Evolutionary conservation across 352 stramenopile species (phyloP).

Genomic region (Pythium oligandrum): DNA sequence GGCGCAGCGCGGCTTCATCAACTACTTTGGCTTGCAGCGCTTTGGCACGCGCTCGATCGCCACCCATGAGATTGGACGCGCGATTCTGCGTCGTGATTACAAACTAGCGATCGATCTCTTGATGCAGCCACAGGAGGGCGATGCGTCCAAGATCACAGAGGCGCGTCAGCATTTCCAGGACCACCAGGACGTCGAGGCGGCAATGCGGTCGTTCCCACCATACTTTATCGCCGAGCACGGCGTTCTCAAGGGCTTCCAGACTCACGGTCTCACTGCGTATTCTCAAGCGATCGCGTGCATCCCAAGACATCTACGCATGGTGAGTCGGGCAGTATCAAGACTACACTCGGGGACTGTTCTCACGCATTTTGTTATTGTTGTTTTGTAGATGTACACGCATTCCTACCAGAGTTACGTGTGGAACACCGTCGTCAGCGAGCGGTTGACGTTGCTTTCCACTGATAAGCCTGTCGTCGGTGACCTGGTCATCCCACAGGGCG

Average conservation of each 20-base stretch:
- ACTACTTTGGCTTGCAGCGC: slow-evolving; percentile 98
- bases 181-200: slow-evolving; percentile 43
- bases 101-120: slow-evolving; percentile 89
- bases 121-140: slow-evolving; percentile 74
- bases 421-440: slow-evolving; percentile 91
- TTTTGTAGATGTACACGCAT: slow-evolving; percentile 80
- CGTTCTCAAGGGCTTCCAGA: slow-evolving; percentile 57
- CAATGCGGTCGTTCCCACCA: slow-evolving; percentile 58
- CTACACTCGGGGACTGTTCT: not conserved
- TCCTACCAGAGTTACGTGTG: slow-evolving; percentile 96
- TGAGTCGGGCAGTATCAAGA: slow-evolving; percentile 10
- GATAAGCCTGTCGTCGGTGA: slow-evolving; percentile 85
- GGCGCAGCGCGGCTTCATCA: slow-evolving; percentile 91
- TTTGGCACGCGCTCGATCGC: slow-evolving; percentile 91
- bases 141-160: slow-evolving; percentile 70
- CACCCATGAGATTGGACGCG: slow-evolving; percentile 88
- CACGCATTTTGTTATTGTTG: not conserved
- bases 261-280: slow-evolving; percentile 52
- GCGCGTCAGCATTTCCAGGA: slow-evolving; percentile 64
- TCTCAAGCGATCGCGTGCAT: slow-evolving; percentile 69
- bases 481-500: slow-evolving; percentile 66
- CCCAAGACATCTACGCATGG: slow-evolving; percentile 82
- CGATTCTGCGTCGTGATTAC: slow-evolving; percentile 91
- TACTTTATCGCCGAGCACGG: slow-evolving; percentile 81
- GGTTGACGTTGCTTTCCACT: slow-evolving; percentile 71